These are phyloP conservation scores for Linnemannia schmuckeri DNA, from an alignment of 192 early-diverging fungal species.

Conservation along the genomic window DNA sequence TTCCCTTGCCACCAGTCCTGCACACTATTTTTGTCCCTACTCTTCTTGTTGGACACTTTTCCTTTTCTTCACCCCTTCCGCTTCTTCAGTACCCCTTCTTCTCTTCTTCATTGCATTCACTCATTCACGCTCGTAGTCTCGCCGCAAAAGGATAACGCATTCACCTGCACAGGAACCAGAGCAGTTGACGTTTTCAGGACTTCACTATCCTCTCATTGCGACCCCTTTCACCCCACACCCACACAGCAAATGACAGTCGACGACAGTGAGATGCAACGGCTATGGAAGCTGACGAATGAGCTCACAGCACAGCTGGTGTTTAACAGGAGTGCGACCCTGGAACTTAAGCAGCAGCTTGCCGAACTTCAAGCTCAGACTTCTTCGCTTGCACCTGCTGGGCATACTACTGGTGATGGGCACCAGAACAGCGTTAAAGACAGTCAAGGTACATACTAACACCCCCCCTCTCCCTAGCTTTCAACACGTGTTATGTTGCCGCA, in stretches of 20 bases:
- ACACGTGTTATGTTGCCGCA: neutral
- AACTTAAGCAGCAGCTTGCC: constrained; percentile 50
- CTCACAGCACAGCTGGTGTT: constrained; percentile 56
- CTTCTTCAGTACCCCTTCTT: neutral
- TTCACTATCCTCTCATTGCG: neutral
- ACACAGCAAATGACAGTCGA: constrained; percentile 49
- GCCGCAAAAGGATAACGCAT: neutral
- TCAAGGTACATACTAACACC: neutral
- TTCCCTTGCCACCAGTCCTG: neutral
- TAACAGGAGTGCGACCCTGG: constrained; percentile 51
- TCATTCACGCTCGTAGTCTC: neutral
- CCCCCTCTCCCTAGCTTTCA: neutral
- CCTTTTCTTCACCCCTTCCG: neutral
- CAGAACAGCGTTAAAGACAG: too few species aligned
- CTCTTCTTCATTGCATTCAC: neutral
- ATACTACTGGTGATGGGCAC: neutral
- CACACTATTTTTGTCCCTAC: neutral
- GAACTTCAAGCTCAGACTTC: constrained; percentile 43
- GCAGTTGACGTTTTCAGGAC: too few species aligned
- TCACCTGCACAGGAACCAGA: neutral
- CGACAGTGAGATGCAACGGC: constrained; percentile 58
- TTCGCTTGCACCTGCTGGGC: neutral
- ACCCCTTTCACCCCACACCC: neutral
- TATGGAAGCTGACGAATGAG: constrained; percentile 64
- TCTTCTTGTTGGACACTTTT: neutral